Evolutionary conservation across 495 filamentous ascomycete species (phyloP), one percentile per base, ranked within the genome.

Genomic region (Gamarada debralockiae): DNA sequence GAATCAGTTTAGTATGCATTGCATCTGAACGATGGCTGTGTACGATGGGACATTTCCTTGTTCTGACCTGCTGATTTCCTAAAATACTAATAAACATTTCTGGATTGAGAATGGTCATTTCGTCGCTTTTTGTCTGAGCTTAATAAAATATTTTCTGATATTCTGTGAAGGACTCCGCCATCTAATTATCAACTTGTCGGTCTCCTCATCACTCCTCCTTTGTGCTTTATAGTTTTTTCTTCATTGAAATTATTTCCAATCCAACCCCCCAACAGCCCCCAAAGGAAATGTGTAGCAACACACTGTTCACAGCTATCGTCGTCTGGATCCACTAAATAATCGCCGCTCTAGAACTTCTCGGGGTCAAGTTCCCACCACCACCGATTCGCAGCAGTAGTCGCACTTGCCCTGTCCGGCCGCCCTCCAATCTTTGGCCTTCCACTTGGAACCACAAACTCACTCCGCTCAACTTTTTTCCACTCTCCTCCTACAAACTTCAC

Each of bases 1-100:
- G 29, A 53, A 39, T 29, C 12, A 27, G 56, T 12, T 18, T 57
- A 57, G 54, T 31, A 22, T 10, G 1, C 20, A 52, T 27, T 48
- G 48, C 48, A 37, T 52, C 52, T 27, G 49, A 27, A 47, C 45
- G 18, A 15, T n/a, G 22, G 10, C 36, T 33, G 7, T 47, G 21
- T 24, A 44, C 20, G 24, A 27, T 24, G 44, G 31, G 34, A 34
- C 48, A 36, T 50, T 15, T 22, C 33, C 34, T 50, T 17, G n/a
- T 27, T n/a, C 22, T n/a, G 43, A 15, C 15, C 43, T 47, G 43
- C 20, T 47, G 43, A 47, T 25, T 44, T 47, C 20, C 22, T 3
- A 33, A 47, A 47, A 25, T 3, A 27, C 5, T 29, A 29, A 4
- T 4, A 40, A 14, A 20, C 14, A 40, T 14, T n/a, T n/a, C 27